Conservation (phyloP, 345 rosid genomes). For the Populus tremula region DNA sequence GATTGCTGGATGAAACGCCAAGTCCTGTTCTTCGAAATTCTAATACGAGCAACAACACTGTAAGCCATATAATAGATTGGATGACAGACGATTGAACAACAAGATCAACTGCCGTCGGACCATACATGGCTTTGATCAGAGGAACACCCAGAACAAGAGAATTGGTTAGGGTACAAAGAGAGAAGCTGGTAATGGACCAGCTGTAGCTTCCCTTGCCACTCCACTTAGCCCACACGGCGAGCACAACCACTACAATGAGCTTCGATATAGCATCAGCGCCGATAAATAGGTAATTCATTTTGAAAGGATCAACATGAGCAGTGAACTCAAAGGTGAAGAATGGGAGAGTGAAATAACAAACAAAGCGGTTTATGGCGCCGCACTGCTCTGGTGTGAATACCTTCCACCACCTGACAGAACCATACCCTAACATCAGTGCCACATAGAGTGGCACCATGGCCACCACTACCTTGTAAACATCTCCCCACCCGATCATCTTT, state of each 20-base stretch:
- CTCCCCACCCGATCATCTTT: constrained; percentile 71
- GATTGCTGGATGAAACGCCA: constrained; percentile 11
- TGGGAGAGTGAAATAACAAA: constrained; percentile 81
- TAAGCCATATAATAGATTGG: constrained; percentile 74
- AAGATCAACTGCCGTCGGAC: constrained; percentile 61
- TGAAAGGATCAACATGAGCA: constrained; percentile 61
- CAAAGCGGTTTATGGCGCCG: constrained; percentile 70
- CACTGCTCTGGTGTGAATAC: constrained; percentile 70
- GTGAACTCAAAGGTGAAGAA: constrained; percentile 75
- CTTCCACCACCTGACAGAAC: constrained; percentile 88
- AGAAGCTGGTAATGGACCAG: constrained; percentile 82
- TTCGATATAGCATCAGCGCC: constrained; percentile 70
- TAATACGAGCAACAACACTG: constrained; percentile 62
- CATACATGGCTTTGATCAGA: constrained; percentile 68
- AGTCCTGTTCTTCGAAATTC: constrained; percentile 48
- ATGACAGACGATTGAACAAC: constrained; percentile 65
- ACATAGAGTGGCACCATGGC: constrained; percentile 84
- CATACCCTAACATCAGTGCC: constrained; percentile 73
- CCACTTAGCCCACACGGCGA: constrained; percentile 63
- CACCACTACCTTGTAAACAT: constrained; percentile 67
- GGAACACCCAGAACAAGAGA: constrained; percentile 77
- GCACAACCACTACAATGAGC: constrained; percentile 44
- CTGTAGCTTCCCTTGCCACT: constrained; percentile 61
- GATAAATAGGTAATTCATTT: constrained; percentile 64
- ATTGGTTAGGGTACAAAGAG: constrained; percentile 65